Conservation (phyloP, 345 rosid genomes). For the Citrus trifoliata region DNA sequence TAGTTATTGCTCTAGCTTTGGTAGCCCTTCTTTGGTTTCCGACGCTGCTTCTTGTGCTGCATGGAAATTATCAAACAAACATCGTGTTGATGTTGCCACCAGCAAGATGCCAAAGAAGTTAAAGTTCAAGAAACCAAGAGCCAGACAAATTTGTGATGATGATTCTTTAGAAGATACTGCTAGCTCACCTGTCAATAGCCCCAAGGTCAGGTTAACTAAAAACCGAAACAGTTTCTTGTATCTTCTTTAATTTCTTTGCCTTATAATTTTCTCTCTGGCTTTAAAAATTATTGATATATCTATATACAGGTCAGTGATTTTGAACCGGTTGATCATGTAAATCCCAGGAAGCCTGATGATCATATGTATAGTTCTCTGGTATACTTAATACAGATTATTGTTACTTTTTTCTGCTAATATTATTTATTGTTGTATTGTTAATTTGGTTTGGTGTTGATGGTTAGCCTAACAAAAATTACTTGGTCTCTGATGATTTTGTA, state of each 20-base stretch:
- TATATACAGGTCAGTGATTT: slow-evolving; percentile 46
- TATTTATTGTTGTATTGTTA: background rate
- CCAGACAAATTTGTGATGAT: slow-evolving; percentile 45
- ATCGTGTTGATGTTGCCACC: background rate
- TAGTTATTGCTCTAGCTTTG: slow-evolving; percentile 36
- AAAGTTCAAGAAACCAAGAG: slow-evolving; percentile 50
- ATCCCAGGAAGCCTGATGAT: slow-evolving; percentile 39
- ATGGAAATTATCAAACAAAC: slow-evolving; percentile 28
- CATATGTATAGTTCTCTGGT: slow-evolving; percentile 39
- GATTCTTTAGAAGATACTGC: slow-evolving; percentile 93
- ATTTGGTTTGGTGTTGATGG: background rate
- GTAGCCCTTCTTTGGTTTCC: slow-evolving; percentile 60
- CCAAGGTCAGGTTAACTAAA: slow-evolving; percentile 43
- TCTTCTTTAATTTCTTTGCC: background rate
- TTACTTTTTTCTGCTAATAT: background rate
- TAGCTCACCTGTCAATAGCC: slow-evolving; percentile 79
- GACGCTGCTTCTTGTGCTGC: slow-evolving; percentile 65
- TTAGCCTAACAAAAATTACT: slow-evolving; percentile 9
- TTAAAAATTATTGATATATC: background rate
- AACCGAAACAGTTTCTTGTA: background rate
- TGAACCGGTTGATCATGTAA: slow-evolving; percentile 33
- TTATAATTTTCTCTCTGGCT: background rate
- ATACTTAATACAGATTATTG: background rate
- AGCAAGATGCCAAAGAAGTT: slow-evolving; percentile 32
- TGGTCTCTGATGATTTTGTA: slow-evolving; percentile 12